Conservation (phyloP, 78 protist species). For the Emiliania huxleyi region DNA sequence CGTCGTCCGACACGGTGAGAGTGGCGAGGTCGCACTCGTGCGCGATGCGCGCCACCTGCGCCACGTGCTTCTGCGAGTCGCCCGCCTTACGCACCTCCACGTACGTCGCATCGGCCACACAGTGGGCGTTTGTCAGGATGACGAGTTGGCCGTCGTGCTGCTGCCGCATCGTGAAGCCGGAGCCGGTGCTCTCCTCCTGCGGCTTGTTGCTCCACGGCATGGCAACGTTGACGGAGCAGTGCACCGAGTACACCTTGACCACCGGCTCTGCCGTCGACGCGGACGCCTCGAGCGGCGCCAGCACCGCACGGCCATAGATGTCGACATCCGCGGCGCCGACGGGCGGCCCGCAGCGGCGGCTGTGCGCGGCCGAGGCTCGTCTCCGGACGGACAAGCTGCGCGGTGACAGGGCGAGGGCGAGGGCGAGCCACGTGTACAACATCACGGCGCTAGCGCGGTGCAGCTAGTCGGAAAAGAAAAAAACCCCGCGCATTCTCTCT, state of each 20-base stretch:
- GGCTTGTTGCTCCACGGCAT: constrained; percentile 36
- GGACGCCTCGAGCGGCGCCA: too few relatives aligned
- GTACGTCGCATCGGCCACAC: constrained; percentile 64
- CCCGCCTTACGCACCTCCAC: constrained; percentile 73
- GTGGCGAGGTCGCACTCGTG: constrained; percentile 71
- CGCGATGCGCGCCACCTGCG: constrained; percentile 43
- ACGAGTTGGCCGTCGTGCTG: neutral
- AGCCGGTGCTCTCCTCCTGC: constrained; percentile 62
- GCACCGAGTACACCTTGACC: constrained; percentile 7
- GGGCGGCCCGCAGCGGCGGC: too few relatives aligned
- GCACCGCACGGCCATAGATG: too few relatives aligned
- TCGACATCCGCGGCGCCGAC: too few relatives aligned
- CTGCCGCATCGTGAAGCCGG: constrained; percentile 60
- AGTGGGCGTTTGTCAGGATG: constrained; percentile 78
- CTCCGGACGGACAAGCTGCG: too few relatives aligned
- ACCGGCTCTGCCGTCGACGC: neutral
- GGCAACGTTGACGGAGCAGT: neutral
- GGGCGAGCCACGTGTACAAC: too few relatives aligned
- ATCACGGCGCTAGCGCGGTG: too few relatives aligned
- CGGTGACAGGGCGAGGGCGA: too few relatives aligned
- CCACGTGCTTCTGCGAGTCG: constrained; percentile 54
- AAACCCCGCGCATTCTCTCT: too few relatives aligned
- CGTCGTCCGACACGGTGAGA: constrained; percentile 53
- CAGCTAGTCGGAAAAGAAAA: too few relatives aligned
- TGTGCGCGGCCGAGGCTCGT: too few relatives aligned